Conservation (phyloP, 2,329 filamentous ascomycete species). For the Cryphonectria carpinicola region DNA sequence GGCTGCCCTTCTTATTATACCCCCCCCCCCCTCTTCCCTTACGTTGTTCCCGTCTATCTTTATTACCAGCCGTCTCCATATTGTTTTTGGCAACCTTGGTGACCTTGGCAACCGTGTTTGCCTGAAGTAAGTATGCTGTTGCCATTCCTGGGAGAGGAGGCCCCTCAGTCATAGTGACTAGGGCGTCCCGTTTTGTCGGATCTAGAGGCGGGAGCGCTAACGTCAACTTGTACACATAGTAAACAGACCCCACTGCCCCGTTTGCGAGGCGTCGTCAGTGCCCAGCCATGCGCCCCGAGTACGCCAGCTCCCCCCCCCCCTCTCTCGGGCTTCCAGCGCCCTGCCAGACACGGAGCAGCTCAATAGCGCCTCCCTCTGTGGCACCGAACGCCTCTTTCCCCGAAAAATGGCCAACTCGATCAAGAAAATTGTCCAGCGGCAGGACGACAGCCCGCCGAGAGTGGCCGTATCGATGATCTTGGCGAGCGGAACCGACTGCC, state of each 20-base stretch:
- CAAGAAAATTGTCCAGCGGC: too few relatives aligned
- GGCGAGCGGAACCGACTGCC: neutral
- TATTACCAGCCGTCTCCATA: neutral
- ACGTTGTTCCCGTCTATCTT: neutral
- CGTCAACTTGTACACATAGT: neutral
- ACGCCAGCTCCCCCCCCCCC: neutral
- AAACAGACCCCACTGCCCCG: neutral
- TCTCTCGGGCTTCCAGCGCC: too few relatives aligned
- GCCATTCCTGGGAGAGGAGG: too few relatives aligned
- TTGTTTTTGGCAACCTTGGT: neutral
- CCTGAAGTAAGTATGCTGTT: neutral
- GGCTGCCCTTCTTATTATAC: neutral
- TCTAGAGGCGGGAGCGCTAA: neutral
- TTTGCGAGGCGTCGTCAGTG: neutral
- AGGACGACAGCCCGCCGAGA: neutral
- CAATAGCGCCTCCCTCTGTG: neutral
- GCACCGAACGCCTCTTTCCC: neutral
- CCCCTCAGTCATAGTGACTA: too few relatives aligned
- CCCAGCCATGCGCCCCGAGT: neutral
- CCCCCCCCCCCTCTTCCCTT: neutral
- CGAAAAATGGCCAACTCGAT: neutral
- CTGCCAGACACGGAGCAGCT: neutral
- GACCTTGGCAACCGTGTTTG: neutral
- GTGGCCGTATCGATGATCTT: neutral
- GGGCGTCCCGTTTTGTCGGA: neutral